These are phyloP conservation scores for Aspergillus pseudoviridinutans DNA, from an alignment of 2,329 filamentous ascomycete genomes.

Conservation along the genomic window DNA sequence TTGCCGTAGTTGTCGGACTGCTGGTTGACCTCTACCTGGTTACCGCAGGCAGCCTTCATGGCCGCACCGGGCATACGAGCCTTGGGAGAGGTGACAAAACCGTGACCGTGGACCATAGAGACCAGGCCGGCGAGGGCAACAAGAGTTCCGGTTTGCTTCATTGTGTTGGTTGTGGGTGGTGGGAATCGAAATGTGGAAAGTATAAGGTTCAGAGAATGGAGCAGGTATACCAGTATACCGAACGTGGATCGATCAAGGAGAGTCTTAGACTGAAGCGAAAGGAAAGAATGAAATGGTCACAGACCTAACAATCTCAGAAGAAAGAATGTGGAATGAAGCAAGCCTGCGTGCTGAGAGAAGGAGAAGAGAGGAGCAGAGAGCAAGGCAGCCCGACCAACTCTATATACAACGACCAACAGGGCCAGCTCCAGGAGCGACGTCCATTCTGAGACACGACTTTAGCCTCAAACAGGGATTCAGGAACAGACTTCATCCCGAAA, in stretches of 20 bases:
- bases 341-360: slow-evolving; percentile 15
- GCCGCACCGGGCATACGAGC: slow-evolving; percentile 50
- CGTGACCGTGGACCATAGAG: slow-evolving; percentile 50
- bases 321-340: slow-evolving; percentile 15
- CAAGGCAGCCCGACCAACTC: background rate
- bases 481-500: background rate
- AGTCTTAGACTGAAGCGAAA: background rate
- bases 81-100: slow-evolving; percentile 48
- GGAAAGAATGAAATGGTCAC: slow-evolving; percentile 20
- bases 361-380: background rate
- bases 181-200: slow-evolving; percentile 9
- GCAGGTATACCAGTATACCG: slow-evolving; percentile 24
- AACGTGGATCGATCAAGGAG: slow-evolving; percentile 5
- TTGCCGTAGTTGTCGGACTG: slow-evolving; percentile 54
- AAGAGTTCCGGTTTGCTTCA: slow-evolving; percentile 42
- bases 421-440: slow-evolving; percentile 1
- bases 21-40: slow-evolving; percentile 53
- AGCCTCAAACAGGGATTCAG: background rate
- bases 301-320: slow-evolving; percentile 12
- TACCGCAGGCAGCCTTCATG: slow-evolving; percentile 51
- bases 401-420: slow-evolving; percentile 13
- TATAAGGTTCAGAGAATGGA: slow-evolving; percentile 12
- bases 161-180: slow-evolving; percentile 22
- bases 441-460: slow-evolving; percentile 11
- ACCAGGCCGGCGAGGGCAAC: slow-evolving; percentile 43